Evolutionary conservation across 495 filamentous ascomycete genomes (phyloP), one percentile per base, ranked within the genome.

Genomic region (Rhizodiscina lignyota): DNA sequence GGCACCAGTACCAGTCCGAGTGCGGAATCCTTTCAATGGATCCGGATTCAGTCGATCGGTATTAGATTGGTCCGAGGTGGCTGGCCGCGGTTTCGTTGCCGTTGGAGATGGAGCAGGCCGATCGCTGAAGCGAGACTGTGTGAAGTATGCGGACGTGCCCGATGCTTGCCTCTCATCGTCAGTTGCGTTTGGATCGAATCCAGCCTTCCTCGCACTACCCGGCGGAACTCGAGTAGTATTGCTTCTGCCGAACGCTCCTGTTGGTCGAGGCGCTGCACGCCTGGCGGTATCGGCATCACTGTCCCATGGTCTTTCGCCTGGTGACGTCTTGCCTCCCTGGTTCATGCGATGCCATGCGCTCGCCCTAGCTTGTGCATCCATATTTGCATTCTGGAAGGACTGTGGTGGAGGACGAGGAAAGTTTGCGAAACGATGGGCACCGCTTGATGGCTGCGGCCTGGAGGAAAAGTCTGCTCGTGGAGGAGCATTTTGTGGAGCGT

Each of bases 311-410:
- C 30, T n/a, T 19, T 21, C 17, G 21, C 11, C n/a, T 5, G 24
- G 28, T 39, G 30, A 44, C 40, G 23, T 49, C 45, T 38, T 60
- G 12, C 11, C 16, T 41, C 6, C 43, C 37, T 55, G 59, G 47
- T 66, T 69, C 73, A 86, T 79, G n/a, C 68, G 66, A 43, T 79
- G 66, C 62, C 78, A 89, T 2, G 75, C 79, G 45, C 76, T 67
- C 4, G 62, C 61, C 35, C 70, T 58, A 12, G 66, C 64, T 13
- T 74, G 56, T n/a, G 59, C 52, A 26, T 68, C 64, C 8, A 64
- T 53, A 4, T 30, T 41, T 32, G 41, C 41, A 21, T 36, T 39
- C 32, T 36, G 42, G 5, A 40, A 39, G 11, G 45, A 42, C 45
- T 53, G 51, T 1, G 54, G 50, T 16, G 52, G 42, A n/a, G 45